Evolutionary conservation across 1,284 basidiomycete genomes (phyloP), one percentile per base, ranked within the genome.

Genomic region (Austroboletus niveus): DNA sequence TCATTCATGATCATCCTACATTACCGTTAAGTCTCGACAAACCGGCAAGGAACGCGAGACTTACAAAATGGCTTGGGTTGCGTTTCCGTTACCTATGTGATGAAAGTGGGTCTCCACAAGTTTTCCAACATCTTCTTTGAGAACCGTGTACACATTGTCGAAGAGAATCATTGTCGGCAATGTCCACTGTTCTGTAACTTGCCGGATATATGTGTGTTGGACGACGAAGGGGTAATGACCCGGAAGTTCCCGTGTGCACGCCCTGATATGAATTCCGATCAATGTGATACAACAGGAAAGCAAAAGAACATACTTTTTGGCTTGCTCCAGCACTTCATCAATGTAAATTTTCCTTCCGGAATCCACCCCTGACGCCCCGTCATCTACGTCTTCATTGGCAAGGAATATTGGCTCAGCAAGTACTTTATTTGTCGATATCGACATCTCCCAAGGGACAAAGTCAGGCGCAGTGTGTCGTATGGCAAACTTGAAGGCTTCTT

Each of bases 191-290:
- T 65, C 48, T 10, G 77, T 75, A 20, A 81, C 65, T 2, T 64
- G 53, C 2, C 63, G 53, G 43, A 90, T 84, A 43, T 78, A 81
- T 0, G 63, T 54, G 7, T 74, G 61, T 29, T 81, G 80, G 0
- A 87, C 82, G 0, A 79, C 71, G 56, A 85, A 89, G 0, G 87
- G 87, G 53, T 77, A 81, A 54, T 80, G 78, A 14, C 78, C 81
- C 0, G 87, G 85, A 0, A 89, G 72, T 60, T 89, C 85, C 5
- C 86, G 80, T 0, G 85, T 85, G 1, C 80, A 75, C 0, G 84
- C 78, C 9, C 87, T 89, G 8, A 27, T 15, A n/a, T 27, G 14
- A 2, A 1, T 62, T 22, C 17, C 17, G 17, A 17, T 17, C 17
- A 17, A 17, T 17, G 1, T 1, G 17, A 17, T 17, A 17, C 17